phyloP scores from a whole-genome alignment of 345 rosid species.

The Acer yangbiense region DNA sequence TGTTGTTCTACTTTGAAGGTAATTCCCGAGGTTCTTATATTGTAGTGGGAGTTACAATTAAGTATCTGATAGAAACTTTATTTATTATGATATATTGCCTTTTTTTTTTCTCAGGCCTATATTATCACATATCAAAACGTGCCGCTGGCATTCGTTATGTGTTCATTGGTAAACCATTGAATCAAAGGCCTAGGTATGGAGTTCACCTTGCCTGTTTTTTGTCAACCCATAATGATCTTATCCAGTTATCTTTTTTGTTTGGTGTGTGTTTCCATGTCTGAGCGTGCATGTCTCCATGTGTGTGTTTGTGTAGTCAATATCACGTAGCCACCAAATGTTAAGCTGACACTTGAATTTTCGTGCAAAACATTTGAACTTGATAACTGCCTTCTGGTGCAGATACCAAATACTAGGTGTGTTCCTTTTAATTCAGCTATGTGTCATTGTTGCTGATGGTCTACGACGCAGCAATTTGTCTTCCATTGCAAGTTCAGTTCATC shows the following conservation, averaged over 20 bases:
- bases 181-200: conserved; percentile 88
- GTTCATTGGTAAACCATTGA: conserved; percentile 87
- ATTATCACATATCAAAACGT: conserved; percentile 92
- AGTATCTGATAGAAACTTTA: conserved; percentile 8
- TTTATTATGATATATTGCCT: not conserved
- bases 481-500: conserved; percentile 80
- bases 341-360: not conserved
- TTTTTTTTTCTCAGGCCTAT: conserved; percentile 52
- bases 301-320: not conserved
- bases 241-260: not conserved
- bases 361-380: conserved; percentile 19
- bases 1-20: conserved; percentile 99
- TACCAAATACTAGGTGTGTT: conserved; percentile 92
- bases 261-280: not conserved
- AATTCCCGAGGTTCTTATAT: conserved; percentile 24
- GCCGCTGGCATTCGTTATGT: conserved; percentile 82
- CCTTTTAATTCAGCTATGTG: conserved; percentile 87
- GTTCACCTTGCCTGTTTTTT: conserved; percentile 18
- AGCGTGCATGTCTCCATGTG: too few species aligned
- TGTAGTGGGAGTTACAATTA: not conserved
- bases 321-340: not conserved
- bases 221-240: not conserved
- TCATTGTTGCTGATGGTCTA: conserved; percentile 85
- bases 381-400: conserved; percentile 45
- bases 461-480: conserved; percentile 84